Evolutionary conservation across 78 protist genomes (phyloP).

Genomic region (Planoprotostelium fungivorum): DNA sequence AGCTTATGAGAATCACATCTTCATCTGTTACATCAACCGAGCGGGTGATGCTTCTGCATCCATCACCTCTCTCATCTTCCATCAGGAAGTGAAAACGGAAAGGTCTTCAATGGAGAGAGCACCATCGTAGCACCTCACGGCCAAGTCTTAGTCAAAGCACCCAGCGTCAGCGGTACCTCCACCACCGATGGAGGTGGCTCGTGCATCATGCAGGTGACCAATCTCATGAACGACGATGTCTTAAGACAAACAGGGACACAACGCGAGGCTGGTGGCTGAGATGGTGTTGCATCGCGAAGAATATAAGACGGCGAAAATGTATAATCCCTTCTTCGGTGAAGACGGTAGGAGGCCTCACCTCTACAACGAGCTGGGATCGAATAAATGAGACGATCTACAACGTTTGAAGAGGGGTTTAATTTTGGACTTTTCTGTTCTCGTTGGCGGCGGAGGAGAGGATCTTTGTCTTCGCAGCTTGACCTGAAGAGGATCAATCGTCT

Average conservation of each 20-base stretch:
- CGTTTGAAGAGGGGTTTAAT: background rate
- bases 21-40: constrained; percentile 8
- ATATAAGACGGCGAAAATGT: background rate
- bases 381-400: background rate
- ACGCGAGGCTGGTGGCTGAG: background rate
- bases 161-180: background rate
- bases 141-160: background rate
- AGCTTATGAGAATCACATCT: constrained; percentile 7
- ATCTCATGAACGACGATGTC: too few relatives aligned
- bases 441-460: background rate
- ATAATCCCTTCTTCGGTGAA: background rate
- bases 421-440: background rate
- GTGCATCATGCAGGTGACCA: background rate
- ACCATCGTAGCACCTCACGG: background rate
- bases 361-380: background rate
- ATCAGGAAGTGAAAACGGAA: background rate
- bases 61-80: background rate
- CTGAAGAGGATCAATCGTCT: background rate
- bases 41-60: background rate
- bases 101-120: background rate
- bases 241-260: background rate
- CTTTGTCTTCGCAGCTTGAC: background rate
- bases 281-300: background rate
- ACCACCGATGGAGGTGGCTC: background rate
- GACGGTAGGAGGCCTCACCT: background rate